Conservation (phyloP, 1,284 basidiomycete genomes). For the Cryptococcus maquisensis region DNA sequence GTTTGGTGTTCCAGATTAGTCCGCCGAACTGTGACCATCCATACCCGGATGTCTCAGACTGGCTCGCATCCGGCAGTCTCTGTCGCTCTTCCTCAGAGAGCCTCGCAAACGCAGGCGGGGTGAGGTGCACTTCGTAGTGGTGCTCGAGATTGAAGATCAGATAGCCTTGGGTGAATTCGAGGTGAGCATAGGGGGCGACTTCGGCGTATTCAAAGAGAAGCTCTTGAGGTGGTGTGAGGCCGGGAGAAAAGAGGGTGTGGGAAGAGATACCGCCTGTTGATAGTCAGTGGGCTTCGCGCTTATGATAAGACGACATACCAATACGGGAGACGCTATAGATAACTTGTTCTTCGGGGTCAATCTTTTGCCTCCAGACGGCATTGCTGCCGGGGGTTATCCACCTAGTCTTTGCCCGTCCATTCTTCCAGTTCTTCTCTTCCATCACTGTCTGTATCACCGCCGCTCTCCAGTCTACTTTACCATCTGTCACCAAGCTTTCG, state of each 20-base stretch:
- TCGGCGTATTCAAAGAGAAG: slow-evolving; percentile 26
- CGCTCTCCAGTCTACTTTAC: slow-evolving; percentile 21
- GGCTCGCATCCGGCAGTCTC: not conserved
- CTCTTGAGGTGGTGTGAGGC: slow-evolving; percentile 20
- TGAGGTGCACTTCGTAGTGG: slow-evolving; percentile 11
- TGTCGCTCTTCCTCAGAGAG: not conserved
- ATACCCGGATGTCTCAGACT: slow-evolving; percentile 5
- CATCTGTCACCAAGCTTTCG: not conserved
- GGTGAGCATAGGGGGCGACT: slow-evolving; percentile 25
- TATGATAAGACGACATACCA: slow-evolving; percentile 12
- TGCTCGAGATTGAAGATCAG: slow-evolving; percentile 28
- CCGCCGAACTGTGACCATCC: slow-evolving; percentile 13
- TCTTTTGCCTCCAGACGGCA: slow-evolving; percentile 40
- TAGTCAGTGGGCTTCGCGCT: not conserved
- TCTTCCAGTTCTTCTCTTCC: slow-evolving; percentile 28
- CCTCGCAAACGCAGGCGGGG: slow-evolving; percentile 4
- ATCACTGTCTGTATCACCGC: slow-evolving; percentile 13
- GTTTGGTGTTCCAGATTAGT: no score
- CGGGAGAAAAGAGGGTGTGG: slow-evolving; percentile 6
- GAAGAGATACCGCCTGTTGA: not conserved
- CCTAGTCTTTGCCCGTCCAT: slow-evolving; percentile 20
- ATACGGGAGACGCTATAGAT: slow-evolving; percentile 27
- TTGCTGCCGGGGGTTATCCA: slow-evolving; percentile 28
- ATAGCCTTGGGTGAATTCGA: slow-evolving; percentile 39
- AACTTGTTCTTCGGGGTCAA: slow-evolving; percentile 27